These are phyloP conservation scores for Domatiomyces catenatus DNA, from an alignment of 2,329 filamentous ascomycete species.

Conservation along the genomic window DNA sequence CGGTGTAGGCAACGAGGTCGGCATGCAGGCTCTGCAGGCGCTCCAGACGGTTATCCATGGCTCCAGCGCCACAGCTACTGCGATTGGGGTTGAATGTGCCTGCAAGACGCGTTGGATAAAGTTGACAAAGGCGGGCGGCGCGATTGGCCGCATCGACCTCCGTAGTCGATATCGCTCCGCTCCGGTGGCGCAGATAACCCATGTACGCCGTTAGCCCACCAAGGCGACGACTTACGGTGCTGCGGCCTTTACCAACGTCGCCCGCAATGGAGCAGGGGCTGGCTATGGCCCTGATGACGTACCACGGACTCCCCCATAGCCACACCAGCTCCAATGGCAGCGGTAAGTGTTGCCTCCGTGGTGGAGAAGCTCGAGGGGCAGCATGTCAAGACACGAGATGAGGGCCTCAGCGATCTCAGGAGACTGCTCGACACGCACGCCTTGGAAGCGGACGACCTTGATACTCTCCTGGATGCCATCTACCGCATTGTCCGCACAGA, in stretches of 20 bases:
- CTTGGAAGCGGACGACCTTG: conserved; percentile 63
- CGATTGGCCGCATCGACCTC: neutral
- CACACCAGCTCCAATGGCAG: neutral
- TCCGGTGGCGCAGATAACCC: neutral
- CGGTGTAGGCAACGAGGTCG: conserved; percentile 62
- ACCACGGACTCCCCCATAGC: neutral
- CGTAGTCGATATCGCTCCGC: neutral
- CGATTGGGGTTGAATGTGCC: neutral
- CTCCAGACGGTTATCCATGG: conserved; percentile 49
- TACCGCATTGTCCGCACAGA: conserved; percentile 60
- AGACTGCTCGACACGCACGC: conserved; percentile 16
- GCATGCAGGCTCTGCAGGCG: conserved; percentile 71
- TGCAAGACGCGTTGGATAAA: neutral
- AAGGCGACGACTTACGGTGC: neutral
- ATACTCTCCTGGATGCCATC: conserved; percentile 64
- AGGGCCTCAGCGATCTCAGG: conserved; percentile 4
- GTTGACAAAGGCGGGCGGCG: neutral
- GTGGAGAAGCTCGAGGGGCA: conserved; percentile 3
- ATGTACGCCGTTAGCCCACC: neutral
- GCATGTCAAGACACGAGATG: conserved; percentile 1
- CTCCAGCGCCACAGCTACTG: conserved; percentile 46
- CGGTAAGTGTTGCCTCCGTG: neutral
- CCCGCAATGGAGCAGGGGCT: neutral
- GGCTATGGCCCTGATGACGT: neutral
- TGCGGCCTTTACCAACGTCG: neutral